Percentiles rank a stretch among this genome's conserved stretches.
Conservation (phyloP, 345 rosid species). For the Linum tenue region DNA sequence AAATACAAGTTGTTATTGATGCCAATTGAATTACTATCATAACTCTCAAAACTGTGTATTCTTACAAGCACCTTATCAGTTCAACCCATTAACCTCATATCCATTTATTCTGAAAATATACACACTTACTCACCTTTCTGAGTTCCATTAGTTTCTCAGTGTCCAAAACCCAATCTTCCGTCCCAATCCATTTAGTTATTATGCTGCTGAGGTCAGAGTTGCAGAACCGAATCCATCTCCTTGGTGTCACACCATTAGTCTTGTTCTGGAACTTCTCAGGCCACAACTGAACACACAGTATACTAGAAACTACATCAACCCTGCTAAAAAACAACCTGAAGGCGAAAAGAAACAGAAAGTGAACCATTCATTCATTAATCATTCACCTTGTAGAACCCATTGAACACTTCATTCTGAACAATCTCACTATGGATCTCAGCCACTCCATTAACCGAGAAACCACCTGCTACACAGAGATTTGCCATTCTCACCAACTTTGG, state of each 20-base stretch:
- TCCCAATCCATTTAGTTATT: constrained; percentile 55
- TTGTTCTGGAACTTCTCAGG: constrained; percentile 69
- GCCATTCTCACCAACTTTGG: constrained; percentile 42
- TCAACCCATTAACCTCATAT: no score
- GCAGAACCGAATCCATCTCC: constrained; percentile 74
- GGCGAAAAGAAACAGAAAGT: no score
- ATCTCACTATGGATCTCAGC: constrained; percentile 78
- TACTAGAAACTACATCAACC: background rate
- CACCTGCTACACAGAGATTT: constrained; percentile 53
- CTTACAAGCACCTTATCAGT: no score
- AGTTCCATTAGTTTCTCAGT: constrained; percentile 55
- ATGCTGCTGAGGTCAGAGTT: constrained; percentile 59
- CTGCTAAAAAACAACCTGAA: no score
- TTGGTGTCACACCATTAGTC: constrained; percentile 77
- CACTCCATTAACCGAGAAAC: constrained; percentile 72
- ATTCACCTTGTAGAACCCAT: constrained; percentile 49
- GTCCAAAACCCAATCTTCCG: constrained; percentile 64
- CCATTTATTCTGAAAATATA: no score
- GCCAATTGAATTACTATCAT: no score
- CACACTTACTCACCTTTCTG: constrained; percentile 31
- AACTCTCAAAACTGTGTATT: no score
- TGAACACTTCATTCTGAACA: constrained; percentile 58
- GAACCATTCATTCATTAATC: no score
- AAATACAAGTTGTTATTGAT: no score
- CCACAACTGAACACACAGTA: constrained; percentile 38